These are phyloP conservation scores for Sextonia rubra DNA, from an alignment of 164 flowering plant genomes.

Conservation along the genomic window DNA sequence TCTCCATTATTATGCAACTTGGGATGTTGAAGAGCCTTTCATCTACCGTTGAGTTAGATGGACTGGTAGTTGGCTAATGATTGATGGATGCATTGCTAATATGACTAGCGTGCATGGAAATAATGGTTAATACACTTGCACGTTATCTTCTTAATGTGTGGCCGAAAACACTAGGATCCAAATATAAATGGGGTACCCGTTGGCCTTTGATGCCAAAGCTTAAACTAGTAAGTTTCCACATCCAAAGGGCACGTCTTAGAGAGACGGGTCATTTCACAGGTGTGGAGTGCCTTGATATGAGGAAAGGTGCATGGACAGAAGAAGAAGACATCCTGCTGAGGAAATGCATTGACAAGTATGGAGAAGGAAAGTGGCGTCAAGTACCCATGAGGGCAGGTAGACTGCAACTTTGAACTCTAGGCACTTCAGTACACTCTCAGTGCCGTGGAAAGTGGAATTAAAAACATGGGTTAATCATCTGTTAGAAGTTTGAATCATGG, in stretches of 20 bases:
- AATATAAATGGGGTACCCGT: not conserved
- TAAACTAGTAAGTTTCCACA: too few species aligned
- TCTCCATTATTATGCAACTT: too few species aligned
- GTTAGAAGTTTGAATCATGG: too few species aligned
- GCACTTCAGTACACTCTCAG: too few species aligned
- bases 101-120: not conserved
- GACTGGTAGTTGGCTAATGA: not conserved
- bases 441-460: too few species aligned
- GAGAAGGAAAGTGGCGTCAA: slow-evolving; percentile 11
- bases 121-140: not conserved
- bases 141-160: not conserved
- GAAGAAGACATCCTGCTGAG: slow-evolving; percentile 3
- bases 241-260: too few species aligned
- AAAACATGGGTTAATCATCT: too few species aligned
- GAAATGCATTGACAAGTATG: slow-evolving; percentile 8
- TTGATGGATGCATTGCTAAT: not conserved
- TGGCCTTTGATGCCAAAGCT: not conserved
- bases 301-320: slow-evolving; percentile 7
- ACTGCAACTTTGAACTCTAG: too few species aligned
- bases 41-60: not conserved
- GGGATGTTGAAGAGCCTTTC: too few species aligned
- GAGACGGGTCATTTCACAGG: too few species aligned
- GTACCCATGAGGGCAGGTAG: slow-evolving; percentile 8
- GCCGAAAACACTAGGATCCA: not conserved
- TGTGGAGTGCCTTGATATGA: not conserved